A percentile compares a stretch with the other conserved stretches of the same genome.
phyloP scores from a whole-genome alignment of 2,329 filamentous ascomycete genomes.

The Penicillium sp. region DNA sequence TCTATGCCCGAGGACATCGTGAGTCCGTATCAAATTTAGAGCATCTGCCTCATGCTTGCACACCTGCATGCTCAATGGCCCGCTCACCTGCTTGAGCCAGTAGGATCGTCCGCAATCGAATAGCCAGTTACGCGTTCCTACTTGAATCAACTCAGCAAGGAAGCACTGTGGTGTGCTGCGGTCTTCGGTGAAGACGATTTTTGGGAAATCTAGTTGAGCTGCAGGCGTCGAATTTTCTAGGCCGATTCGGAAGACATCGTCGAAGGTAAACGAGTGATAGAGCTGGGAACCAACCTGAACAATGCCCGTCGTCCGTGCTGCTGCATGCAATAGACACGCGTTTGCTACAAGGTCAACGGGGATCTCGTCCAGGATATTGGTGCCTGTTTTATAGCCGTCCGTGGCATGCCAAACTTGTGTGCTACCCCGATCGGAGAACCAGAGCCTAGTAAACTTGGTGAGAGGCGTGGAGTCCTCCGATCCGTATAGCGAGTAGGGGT shows the following conservation, averaged over 20 bases:
- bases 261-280: constrained; percentile 30
- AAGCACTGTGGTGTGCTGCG: constrained; percentile 26
- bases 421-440: constrained; percentile 23
- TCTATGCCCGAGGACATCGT: constrained; percentile 19
- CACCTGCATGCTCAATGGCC: constrained; percentile 27
- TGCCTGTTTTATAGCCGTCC: constrained; percentile 26
- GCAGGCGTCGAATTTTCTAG: constrained; percentile 19
- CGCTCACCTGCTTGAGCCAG: constrained; percentile 32
- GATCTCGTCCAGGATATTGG: constrained; percentile 33
- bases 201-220: constrained; percentile 23
- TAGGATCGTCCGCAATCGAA: constrained; percentile 35
- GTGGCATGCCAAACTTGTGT: constrained; percentile 33
- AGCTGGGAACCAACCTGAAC: constrained; percentile 31
- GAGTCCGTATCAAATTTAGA: constrained; percentile 22
- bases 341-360: constrained; percentile 36
- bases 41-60: constrained; percentile 26
- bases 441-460: constrained; percentile 30
- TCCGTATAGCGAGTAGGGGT: constrained; percentile 32
- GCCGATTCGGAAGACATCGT: constrained; percentile 24
- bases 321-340: constrained; percentile 30
- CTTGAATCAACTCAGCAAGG: constrained; percentile 33
- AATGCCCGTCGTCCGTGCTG: constrained; percentile 28
- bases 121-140: constrained; percentile 31
- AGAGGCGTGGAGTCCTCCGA: constrained; percentile 31
- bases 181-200: constrained; percentile 29